These are phyloP conservation scores for Backusella sp. DNA, from an alignment of 192 early-diverging fungal genomes.

Conservation along the genomic window DNA sequence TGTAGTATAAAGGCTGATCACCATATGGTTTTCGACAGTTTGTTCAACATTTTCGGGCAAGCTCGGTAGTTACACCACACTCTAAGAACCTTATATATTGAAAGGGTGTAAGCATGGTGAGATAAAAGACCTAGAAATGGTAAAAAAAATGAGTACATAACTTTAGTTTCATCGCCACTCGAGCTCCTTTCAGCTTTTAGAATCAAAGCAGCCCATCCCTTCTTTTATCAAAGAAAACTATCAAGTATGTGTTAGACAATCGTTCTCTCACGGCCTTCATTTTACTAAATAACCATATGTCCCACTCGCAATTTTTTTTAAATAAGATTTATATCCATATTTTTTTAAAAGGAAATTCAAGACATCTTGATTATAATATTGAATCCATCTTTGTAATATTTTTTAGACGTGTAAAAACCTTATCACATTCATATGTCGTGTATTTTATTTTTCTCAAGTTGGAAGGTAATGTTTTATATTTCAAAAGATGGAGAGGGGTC, in stretches of 20 bases:
- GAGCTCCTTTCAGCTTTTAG: not conserved
- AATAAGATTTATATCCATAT: too few relatives aligned
- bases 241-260: too few relatives aligned
- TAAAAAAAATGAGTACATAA: not conserved
- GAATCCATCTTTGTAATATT: not conserved
- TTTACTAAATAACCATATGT: not conserved
- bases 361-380: too few relatives aligned
- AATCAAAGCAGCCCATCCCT: not conserved
- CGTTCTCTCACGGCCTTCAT: not conserved
- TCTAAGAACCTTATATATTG: not conserved
- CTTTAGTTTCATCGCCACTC: not conserved
- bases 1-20: not conserved
- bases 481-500: not conserved
- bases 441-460: not conserved
- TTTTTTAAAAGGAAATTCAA: too few relatives aligned
- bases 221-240: too few relatives aligned
- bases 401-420: not conserved
- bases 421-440: not conserved
- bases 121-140: not conserved
- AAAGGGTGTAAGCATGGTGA: not conserved
- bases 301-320: not conserved
- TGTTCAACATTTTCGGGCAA: not conserved
- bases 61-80: not conserved
- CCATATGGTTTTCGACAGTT: not conserved
- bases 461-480: not conserved